phyloP scores from a whole-genome alignment of 768 basidiomycete species.

The Coprinopsis strossmayeri region DNA sequence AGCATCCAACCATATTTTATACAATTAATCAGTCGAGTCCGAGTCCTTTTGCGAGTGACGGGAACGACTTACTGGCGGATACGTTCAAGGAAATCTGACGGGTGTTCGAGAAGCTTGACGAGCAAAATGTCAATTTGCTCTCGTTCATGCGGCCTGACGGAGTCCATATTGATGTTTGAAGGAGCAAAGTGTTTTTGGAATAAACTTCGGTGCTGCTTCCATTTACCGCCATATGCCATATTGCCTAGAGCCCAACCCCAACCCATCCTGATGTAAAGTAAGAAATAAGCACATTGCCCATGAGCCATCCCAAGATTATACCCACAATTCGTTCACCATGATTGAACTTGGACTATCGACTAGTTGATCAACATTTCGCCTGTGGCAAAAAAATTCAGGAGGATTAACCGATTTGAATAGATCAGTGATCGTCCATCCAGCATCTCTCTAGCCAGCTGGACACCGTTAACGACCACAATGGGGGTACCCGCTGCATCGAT shows the following conservation, averaged over 20 bases:
- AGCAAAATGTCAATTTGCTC: too few species aligned
- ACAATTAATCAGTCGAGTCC: too few species aligned
- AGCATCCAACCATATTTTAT: constrained; percentile 33
- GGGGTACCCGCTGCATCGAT: constrained; percentile 15
- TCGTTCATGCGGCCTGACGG: too few species aligned
- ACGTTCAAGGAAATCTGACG: constrained; percentile 2
- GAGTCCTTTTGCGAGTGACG: too few species aligned
- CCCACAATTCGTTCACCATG: constrained; percentile 8
- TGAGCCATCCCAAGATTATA: not conserved
- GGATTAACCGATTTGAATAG: constrained; percentile 17
- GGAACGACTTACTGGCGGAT: constrained; percentile 11
- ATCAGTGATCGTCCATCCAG: constrained; percentile 17
- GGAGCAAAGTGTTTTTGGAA: constrained; percentile 2
- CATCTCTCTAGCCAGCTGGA: constrained; percentile 15
- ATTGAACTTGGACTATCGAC: constrained; percentile 15
- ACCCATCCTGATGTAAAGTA: constrained; percentile 13
- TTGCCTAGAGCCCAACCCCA: constrained; percentile 7
- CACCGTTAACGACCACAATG: constrained; percentile 17
- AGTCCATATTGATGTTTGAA: too few species aligned
- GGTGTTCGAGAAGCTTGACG: constrained; percentile 3
- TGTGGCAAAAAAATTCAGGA: too few species aligned
- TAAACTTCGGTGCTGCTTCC: constrained; percentile 5
- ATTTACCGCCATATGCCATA: constrained; percentile 7
- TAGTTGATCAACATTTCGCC: too few species aligned
- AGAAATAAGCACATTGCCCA: not conserved